These are phyloP conservation scores for Boletus fagicola DNA, from an alignment of 768 basidiomycete species.

Conservation along the genomic window DNA sequence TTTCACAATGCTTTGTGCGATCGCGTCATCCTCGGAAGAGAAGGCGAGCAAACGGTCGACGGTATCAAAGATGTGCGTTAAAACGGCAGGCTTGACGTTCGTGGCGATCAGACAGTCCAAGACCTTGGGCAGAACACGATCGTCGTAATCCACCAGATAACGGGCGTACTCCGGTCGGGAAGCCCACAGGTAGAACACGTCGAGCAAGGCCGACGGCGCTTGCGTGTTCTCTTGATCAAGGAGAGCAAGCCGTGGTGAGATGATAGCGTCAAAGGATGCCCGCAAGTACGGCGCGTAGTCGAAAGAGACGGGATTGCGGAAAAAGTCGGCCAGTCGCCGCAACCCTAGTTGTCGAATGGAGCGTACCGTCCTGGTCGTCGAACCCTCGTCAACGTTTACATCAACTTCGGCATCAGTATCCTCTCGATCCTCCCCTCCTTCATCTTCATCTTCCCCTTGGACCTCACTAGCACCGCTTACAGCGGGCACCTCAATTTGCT, in stretches of 20 bases:
- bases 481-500: slow-evolving; percentile 20
- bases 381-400: slow-evolving; percentile 31
- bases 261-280: slow-evolving; percentile 64
- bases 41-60: slow-evolving; percentile 65
- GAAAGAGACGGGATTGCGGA: slow-evolving; percentile 68
- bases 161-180: slow-evolving; percentile 50
- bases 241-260: slow-evolving; percentile 75
- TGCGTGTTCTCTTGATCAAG: slow-evolving; percentile 88
- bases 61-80: slow-evolving; percentile 81
- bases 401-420: slow-evolving; percentile 38
- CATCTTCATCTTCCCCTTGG: slow-evolving; percentile 29
- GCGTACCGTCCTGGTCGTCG: slow-evolving; percentile 45
- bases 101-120: slow-evolving; percentile 79
- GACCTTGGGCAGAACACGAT: slow-evolving; percentile 66
- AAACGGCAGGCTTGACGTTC: slow-evolving; percentile 84
- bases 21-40: slow-evolving; percentile 47
- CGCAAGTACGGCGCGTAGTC: slow-evolving; percentile 73
- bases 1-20: slow-evolving; percentile 55
- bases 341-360: slow-evolving; percentile 79
- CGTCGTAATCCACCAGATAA: slow-evolving; percentile 70
- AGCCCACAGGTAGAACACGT: slow-evolving; percentile 81
- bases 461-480: slow-evolving; percentile 25
- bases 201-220: slow-evolving; percentile 83
- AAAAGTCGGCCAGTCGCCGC: slow-evolving; percentile 86
- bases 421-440: slow-evolving; percentile 38